Conservation (phyloP, 257 asterid genomes). For the Primulina eburnea region DNA sequence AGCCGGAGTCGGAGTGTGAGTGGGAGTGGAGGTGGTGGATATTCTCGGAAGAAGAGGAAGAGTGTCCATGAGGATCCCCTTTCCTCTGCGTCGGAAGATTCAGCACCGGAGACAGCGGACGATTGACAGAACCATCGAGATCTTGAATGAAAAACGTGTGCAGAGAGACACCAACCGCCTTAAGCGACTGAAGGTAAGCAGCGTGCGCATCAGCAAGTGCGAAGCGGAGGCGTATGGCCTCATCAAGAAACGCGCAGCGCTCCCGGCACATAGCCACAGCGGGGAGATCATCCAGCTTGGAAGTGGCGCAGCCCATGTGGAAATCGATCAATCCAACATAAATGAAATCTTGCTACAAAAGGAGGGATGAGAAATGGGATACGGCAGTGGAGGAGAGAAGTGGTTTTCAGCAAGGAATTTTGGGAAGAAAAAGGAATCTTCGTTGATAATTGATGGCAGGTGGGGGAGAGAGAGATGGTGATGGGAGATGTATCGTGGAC, state of each 20-base stretch:
- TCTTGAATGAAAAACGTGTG: constrained; percentile 69
- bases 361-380: not conserved
- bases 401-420: not conserved
- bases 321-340: not conserved
- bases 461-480: not conserved
- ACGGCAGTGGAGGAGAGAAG: not conserved
- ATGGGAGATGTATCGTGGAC: not conserved
- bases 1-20: constrained; percentile 67
- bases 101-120: constrained; percentile 56
- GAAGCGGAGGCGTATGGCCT: constrained; percentile 78
- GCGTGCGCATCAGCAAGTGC: constrained; percentile 80
- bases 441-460: not conserved
- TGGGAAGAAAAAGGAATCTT: not conserved
- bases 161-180: constrained; percentile 58
- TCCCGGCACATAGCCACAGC: constrained; percentile 83
- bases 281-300: constrained; percentile 87
- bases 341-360: not conserved
- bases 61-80: constrained; percentile 39
- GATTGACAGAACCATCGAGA: constrained; percentile 28
- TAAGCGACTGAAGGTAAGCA: constrained; percentile 70
- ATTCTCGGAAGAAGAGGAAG: constrained; percentile 40
- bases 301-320: constrained; percentile 77
- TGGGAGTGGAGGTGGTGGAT: constrained; percentile 37
- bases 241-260: constrained; percentile 73
- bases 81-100: constrained; percentile 57